Conservation (phyloP, 345 rosid genomes). For the Bruguiera gymnorhiza region DNA sequence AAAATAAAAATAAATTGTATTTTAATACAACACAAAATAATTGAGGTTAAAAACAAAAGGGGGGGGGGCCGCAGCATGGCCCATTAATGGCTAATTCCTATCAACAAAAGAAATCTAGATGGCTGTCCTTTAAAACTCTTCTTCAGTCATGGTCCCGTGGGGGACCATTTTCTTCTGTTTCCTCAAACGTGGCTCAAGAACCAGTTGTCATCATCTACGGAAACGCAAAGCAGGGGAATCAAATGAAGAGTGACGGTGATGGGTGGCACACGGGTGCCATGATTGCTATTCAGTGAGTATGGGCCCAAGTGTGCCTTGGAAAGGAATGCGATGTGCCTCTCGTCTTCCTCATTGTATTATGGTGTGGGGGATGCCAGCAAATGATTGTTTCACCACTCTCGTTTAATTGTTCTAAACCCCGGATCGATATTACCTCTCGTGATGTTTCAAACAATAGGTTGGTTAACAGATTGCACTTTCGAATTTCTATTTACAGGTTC, state of each 20-base stretch:
- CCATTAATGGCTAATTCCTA: neutral
- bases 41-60: neutral
- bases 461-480: neutral
- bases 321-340: conserved; percentile 11
- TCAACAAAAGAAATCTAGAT: neutral
- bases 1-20: neutral
- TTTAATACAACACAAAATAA: neutral
- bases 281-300: conserved; percentile 11
- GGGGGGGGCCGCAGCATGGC: too few species aligned
- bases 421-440: neutral
- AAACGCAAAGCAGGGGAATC: conserved; percentile 9
- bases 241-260: conserved; percentile 14
- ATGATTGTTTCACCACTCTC: neutral
- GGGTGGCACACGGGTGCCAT: conserved; percentile 6
- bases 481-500: neutral
- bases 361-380: conserved; percentile 2
- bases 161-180: conserved; percentile 22
- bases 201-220: conserved; percentile 11
- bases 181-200: conserved; percentile 13
- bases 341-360: neutral
- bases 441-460: neutral
- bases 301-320: conserved; percentile 5
- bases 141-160: conserved; percentile 8
- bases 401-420: neutral
- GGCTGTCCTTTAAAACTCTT: neutral